Conservation (phyloP, 805 yeast species). For the Lachancea quebecensis region DNA sequence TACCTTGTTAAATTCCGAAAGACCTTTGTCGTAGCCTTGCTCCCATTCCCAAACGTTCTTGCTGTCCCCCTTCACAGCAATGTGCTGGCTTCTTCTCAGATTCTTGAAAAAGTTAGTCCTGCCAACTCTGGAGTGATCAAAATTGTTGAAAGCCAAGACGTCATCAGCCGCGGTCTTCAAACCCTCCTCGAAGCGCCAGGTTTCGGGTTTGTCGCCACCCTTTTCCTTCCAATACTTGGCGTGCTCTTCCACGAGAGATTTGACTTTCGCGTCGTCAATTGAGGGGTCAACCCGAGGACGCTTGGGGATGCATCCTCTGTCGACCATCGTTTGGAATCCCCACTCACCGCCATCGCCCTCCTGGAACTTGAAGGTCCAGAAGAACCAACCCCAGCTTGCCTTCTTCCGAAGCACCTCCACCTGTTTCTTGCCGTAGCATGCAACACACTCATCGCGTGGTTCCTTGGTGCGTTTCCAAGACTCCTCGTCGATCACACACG, state of each 20-base stretch:
- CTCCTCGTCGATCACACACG: slow-evolving; percentile 73
- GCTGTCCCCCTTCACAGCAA: slow-evolving; percentile 46
- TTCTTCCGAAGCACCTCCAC: slow-evolving; percentile 40
- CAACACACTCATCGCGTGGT: slow-evolving; percentile 50
- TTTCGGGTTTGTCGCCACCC: slow-evolving; percentile 58
- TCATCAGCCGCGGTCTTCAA: slow-evolving; percentile 72
- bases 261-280: slow-evolving; percentile 32
- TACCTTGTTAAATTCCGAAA: slow-evolving; percentile 17
- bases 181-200: slow-evolving; percentile 76
- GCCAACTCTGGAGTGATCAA: slow-evolving; percentile 68
- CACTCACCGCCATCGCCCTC: slow-evolving; percentile 94
- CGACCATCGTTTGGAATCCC: slow-evolving; percentile 79
- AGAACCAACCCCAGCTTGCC: slow-evolving; percentile 67
- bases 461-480: slow-evolving; percentile 56
- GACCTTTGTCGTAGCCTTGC: slow-evolving; percentile 73
- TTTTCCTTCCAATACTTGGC: slow-evolving; percentile 62
- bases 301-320: slow-evolving; percentile 48
- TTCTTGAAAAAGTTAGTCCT: slow-evolving; percentile 61
- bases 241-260: slow-evolving; percentile 38
- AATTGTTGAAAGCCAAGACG: slow-evolving; percentile 56
- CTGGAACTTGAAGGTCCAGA: slow-evolving; percentile 88
- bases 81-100: slow-evolving; percentile 59
- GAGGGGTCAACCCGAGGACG: slow-evolving; percentile 14
- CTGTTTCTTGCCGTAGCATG: slow-evolving; percentile 56
- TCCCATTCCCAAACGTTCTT: slow-evolving; percentile 80